Evolutionary conservation across 192 early-diverging fungal genomes (phyloP), one percentile per base, ranked within the genome.

Genomic region (Oehlia diaphana): DNA sequence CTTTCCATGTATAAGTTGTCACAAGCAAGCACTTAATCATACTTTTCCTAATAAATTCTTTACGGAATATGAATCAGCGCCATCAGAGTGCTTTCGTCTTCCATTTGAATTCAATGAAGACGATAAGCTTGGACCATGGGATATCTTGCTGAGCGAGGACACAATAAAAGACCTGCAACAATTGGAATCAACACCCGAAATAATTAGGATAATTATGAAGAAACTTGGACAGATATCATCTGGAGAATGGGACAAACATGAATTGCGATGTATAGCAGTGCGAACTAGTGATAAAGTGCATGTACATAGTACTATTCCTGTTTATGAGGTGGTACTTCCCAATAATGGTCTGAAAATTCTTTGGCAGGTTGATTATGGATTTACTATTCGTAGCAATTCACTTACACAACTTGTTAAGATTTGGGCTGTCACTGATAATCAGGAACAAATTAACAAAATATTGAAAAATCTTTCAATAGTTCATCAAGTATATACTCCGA

Each of bases 21-120:
- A 74, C 12, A 74, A 50, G 9, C n/a, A 12, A 58, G 72, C 72
- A 10, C 72, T 74, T 9, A n/a, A 23, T 58, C 14, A 33, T 74
- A 12, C 61, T 28, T 74, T 2, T 9, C 72, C 72, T 8, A n/a
- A 74, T 8, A 74, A 74, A 74, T 74, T 61, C 14, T 23, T n/a
- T 47, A 47, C 4, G 16, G 35, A 70, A 70, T 19, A 42, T 10
- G 49, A 28, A 2, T 35, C 3, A 9, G 68, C 14, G 61, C 9
- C 35, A 70, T 23, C 50, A 16, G 50, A 76, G 26, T 23, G 75
- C 3, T 23, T 74, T 23, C 49, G 75, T 6, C 75, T 76, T 64
- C 75, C 75, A 44, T 76, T 76, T 39, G 75, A 76, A 64, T 76
- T 76, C 7, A 53, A 63, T 39, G 75, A 76, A 13, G 23, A 64